phyloP scores from a whole-genome alignment of 2,329 filamentous ascomycete genomes.

The Sordariomycetes sp. region DNA sequence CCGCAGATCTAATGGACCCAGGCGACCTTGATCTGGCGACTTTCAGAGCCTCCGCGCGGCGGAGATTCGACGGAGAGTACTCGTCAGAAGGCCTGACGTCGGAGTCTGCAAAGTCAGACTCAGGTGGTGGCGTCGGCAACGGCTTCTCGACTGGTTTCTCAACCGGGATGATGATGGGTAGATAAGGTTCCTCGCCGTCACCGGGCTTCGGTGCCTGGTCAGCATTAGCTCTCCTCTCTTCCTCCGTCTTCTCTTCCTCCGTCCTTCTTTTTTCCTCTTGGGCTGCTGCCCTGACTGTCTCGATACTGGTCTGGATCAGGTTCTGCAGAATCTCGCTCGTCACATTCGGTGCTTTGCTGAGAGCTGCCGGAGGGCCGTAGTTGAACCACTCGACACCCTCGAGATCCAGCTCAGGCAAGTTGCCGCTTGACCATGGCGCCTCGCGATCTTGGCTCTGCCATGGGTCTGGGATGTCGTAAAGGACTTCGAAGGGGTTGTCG shows the following conservation, averaged over 20 bases:
- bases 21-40: too few species aligned
- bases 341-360: conserved; percentile 26
- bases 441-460: conserved; percentile 10
- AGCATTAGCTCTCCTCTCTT: conserved; percentile 13
- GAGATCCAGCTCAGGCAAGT: conserved; percentile 13
- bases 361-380: conserved; percentile 34
- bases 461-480: conserved; percentile 14
- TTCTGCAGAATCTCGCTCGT: conserved; percentile 29
- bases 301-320: conserved; percentile 34
- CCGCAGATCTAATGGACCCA: too few species aligned
- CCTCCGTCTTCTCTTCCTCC: conserved; percentile 17
- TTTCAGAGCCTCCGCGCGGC: neutral
- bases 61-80: neutral
- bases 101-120: too few species aligned
- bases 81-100: neutral
- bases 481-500: conserved; percentile 16
- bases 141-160: conserved; percentile 6
- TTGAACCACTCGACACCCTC: conserved; percentile 31
- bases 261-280: conserved; percentile 17
- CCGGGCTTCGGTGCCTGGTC: conserved; percentile 8
- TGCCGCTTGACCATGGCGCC: conserved; percentile 12
- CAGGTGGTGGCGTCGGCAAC: neutral
- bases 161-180: conserved; percentile 20
- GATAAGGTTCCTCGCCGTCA: conserved; percentile 24
- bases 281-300: conserved; percentile 30